Percentiles rank a stretch among this genome's conserved stretches.
phyloP scores from a whole-genome alignment of 768 basidiomycete species.

The Lyophyllum semitale region DNA sequence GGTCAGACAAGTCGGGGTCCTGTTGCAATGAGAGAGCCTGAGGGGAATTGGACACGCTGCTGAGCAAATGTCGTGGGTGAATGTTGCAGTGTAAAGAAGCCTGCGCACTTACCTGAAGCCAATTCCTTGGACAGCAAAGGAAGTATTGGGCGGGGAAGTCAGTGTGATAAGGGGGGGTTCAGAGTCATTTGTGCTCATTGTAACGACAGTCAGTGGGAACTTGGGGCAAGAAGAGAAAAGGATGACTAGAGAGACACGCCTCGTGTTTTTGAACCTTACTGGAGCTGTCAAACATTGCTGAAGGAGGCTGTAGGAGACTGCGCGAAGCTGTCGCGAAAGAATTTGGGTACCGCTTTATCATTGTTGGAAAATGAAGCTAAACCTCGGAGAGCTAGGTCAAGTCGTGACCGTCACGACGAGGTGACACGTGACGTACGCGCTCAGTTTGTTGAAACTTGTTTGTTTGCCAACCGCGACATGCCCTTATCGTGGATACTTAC shows the following conservation, averaged over 20 bases:
- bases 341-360: neutral
- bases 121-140: neutral
- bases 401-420: too few relatives aligned
- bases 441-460: too few relatives aligned
- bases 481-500: neutral
- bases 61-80: neutral
- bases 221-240: neutral
- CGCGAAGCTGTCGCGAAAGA: neutral
- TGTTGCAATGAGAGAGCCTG: neutral
- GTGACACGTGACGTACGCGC: too few relatives aligned
- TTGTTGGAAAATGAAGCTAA: too few relatives aligned
- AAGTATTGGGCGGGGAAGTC: neutral
- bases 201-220: neutral
- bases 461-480: too few relatives aligned
- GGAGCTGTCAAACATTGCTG: neutral
- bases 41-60: neutral
- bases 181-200: neutral
- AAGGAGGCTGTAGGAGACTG: neutral
- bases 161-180: neutral
- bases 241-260: neutral
- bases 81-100: neutral
- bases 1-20: neutral
- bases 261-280: too few relatives aligned
- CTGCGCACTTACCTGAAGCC: neutral
- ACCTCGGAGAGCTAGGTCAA: too few relatives aligned